Evolutionary conservation across 306 rosid genomes (phyloP).

Genomic region (Prunus fruticosa): DNA sequence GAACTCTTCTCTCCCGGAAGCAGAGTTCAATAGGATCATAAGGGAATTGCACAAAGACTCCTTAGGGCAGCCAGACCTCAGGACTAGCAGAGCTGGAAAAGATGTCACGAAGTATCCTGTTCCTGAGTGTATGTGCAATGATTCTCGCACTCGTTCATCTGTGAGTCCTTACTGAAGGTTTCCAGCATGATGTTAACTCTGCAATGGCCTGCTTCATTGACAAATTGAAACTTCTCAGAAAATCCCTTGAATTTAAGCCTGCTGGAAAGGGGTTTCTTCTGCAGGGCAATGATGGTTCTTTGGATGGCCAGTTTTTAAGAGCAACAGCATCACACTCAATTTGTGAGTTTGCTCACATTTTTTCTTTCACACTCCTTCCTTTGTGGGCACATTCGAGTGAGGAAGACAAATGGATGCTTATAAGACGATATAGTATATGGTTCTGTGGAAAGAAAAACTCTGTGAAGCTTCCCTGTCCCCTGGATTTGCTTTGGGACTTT

Average conservation of each 20-base stretch:
- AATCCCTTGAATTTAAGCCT: conserved; percentile 30
- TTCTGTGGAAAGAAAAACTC: background rate
- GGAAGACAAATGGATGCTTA: conserved; percentile 14
- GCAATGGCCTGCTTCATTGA: background rate
- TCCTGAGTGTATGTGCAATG: conserved; percentile 87
- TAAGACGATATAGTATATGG: conserved; percentile 18
- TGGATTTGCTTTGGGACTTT: background rate
- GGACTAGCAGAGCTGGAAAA: conserved; percentile 54
- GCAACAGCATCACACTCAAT: background rate
- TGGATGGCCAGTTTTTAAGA: background rate
- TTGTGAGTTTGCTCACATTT: conserved; percentile 21
- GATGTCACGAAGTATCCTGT: conserved; percentile 92
- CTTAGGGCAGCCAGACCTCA: conserved; percentile 76
- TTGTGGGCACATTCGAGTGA: background rate
- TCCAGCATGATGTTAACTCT: conserved; percentile 3
- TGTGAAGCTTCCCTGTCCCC: background rate
- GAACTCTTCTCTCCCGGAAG: conserved; percentile 62
- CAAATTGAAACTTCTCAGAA: background rate
- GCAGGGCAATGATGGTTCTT: conserved; percentile 17
- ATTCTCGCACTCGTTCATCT: conserved; percentile 26
- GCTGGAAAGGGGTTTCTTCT: conserved; percentile 7
- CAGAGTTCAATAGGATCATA: conserved; percentile 64
- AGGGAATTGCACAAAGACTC: conserved; percentile 73
- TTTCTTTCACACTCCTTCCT: conserved; percentile 1
- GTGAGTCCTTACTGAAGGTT: conserved; percentile 25